phyloP scores from a whole-genome alignment of 139 green algal genomes.

The Coccomyxa sp. region DNA sequence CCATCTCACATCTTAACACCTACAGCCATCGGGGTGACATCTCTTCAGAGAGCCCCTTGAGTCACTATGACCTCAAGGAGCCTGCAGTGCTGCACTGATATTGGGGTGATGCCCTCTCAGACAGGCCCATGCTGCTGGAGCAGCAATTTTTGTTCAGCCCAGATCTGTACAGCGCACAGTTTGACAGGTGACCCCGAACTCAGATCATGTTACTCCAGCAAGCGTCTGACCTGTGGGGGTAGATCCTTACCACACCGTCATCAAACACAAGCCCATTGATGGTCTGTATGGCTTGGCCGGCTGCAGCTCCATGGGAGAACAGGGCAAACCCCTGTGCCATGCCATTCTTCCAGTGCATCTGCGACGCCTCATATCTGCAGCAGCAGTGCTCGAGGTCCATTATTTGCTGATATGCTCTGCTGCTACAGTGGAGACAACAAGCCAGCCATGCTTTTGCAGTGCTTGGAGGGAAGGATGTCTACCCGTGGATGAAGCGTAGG shows the following conservation, averaged over 20 bases:
- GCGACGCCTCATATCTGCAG: constrained; percentile 43
- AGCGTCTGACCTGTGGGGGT: not conserved
- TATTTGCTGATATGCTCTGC: not conserved
- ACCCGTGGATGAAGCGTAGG: constrained; percentile 86
- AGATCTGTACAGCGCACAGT: not conserved
- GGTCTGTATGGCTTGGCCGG: constrained; percentile 48
- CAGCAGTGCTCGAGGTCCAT: not conserved
- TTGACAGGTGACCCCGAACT: not conserved
- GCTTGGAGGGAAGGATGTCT: constrained; percentile 42
- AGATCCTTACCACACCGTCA: not conserved
- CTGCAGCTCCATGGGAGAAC: constrained; percentile 50
- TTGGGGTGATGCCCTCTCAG: no score
- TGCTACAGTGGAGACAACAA: no score
- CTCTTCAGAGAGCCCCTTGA: not conserved
- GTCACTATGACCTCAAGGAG: not conserved
- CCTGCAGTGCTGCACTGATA: no score
- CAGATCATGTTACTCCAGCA: not conserved
- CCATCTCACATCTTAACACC: constrained; percentile 80
- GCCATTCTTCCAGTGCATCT: constrained; percentile 72
- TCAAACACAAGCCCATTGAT: constrained; percentile 53
- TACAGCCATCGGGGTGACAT: constrained; percentile 17
- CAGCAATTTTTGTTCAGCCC: not conserved
- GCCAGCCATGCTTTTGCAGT: no score
- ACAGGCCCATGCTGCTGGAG: no score
- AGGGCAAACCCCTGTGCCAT: constrained; percentile 80